These are phyloP conservation scores for Xylariaceae sp. DNA, from an alignment of 2,329 filamentous ascomycete genomes.

Conservation along the genomic window DNA sequence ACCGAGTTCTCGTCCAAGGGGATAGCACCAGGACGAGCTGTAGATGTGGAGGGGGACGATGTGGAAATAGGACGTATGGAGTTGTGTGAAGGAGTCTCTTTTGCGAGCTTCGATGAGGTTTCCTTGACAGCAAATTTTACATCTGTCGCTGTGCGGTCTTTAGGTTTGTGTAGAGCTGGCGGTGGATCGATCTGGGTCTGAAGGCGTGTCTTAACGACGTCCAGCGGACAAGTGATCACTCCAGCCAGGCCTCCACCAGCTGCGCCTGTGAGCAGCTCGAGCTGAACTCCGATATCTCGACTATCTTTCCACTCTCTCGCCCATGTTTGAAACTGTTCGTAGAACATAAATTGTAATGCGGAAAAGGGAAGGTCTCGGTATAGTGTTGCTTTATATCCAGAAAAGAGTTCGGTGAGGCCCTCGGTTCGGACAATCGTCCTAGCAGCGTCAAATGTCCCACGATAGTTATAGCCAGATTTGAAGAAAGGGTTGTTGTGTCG, in stretches of 20 bases:
- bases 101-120: constrained; percentile 21
- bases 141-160: constrained; percentile 21
- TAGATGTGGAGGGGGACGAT: constrained; percentile 80
- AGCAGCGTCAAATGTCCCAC: constrained; percentile 75
- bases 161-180: constrained; percentile 25
- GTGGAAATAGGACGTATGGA: constrained; percentile 80
- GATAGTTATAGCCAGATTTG: constrained; percentile 93
- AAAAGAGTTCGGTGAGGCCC: constrained; percentile 81
- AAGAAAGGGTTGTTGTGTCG: constrained; percentile 94
- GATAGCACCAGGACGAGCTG: constrained; percentile 72
- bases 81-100: constrained; percentile 32
- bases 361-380: constrained; percentile 94
- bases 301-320: constrained; percentile 75
- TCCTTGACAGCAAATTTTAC: constrained; percentile 24
- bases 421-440: constrained; percentile 80
- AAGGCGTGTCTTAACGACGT: constrained; percentile 94
- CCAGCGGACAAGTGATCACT: constrained; percentile 89
- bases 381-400: constrained; percentile 95
- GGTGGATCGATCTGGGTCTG: constrained; percentile 74
- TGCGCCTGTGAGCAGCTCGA: constrained; percentile 87
- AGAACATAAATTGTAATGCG: constrained; percentile 95
- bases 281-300: constrained; percentile 75
- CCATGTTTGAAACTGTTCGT: constrained; percentile 85
- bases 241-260: constrained; percentile 89
- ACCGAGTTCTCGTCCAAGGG: constrained; percentile 88